These are phyloP conservation scores for Halophytophthora polymorphica DNA, from an alignment of 352 stramenopile genomes.

Conservation along the genomic window DNA sequence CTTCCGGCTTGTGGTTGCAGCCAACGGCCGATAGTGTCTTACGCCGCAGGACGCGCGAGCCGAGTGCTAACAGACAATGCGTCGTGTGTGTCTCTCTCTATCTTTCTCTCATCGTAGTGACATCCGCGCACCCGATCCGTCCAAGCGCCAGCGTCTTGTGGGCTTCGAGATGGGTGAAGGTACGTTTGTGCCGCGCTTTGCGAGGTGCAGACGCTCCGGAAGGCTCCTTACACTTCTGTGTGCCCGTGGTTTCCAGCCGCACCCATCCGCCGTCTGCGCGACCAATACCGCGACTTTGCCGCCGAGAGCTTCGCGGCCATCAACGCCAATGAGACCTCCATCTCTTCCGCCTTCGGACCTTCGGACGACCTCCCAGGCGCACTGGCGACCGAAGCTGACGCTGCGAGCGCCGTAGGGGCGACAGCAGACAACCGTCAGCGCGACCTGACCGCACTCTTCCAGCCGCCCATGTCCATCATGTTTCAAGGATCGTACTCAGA, in stretches of 20 bases:
- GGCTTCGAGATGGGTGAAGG: constrained; percentile 43
- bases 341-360: constrained; percentile 54
- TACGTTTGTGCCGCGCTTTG: constrained; percentile 21
- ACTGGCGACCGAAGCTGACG: constrained; percentile 6
- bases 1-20: neutral
- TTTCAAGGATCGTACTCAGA: constrained; percentile 78
- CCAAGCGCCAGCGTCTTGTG: constrained; percentile 80
- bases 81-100: neutral
- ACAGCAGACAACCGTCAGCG: constrained; percentile 21
- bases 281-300: constrained; percentile 79
- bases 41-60: neutral
- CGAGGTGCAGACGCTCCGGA: constrained; percentile 4
- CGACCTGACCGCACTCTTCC: constrained; percentile 70
- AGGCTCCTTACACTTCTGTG: too few species aligned
- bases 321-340: constrained; percentile 34
- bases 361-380: constrained; percentile 4
- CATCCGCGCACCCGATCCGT: constrained; percentile 74
- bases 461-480: constrained; percentile 72
- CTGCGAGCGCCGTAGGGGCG: constrained; percentile 10
- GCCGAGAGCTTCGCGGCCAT: constrained; percentile 78
- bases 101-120: constrained; percentile 29
- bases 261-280: constrained; percentile 53
- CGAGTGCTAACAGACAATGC: too few species aligned
- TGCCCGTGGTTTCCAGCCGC: constrained; percentile 20
- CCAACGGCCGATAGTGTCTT: neutral